A percentile compares a stretch with the other conserved stretches of the same genome.
phyloP scores from a whole-genome alignment of 2,329 filamentous ascomycete species.

The Talaromyces sp. region DNA sequence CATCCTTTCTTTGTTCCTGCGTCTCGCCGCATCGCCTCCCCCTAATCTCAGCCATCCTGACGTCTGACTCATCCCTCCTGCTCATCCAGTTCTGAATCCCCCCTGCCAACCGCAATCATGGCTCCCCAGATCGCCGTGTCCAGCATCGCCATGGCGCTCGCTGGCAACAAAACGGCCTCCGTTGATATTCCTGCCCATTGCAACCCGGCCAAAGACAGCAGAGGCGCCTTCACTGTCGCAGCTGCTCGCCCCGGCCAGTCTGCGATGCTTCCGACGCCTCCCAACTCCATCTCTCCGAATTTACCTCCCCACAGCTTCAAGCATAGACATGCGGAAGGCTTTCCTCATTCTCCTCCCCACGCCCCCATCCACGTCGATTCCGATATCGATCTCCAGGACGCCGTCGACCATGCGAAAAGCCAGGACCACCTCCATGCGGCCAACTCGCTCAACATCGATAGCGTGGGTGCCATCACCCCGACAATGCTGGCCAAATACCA shows the following conservation, averaged over 20 bases:
- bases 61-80: conserved; percentile 8
- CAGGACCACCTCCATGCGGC: conserved; percentile 29
- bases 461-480: conserved; percentile 76
- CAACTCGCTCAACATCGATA: conserved; percentile 55
- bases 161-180: conserved; percentile 46
- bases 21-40: background rate
- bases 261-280: conserved; percentile 71
- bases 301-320: conserved; percentile 76
- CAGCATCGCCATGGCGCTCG: conserved; percentile 46
- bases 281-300: conserved; percentile 88
- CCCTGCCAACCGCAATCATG: conserved; percentile 29
- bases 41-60: conserved; percentile 6
- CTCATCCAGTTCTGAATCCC: background rate
- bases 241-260: conserved; percentile 28
- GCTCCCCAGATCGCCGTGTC: conserved; percentile 37
- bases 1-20: conserved; percentile 1
- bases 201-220: conserved; percentile 24
- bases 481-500: conserved; percentile 82
- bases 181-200: conserved; percentile 45
- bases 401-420: conserved; percentile 46
- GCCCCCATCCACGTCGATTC: conserved; percentile 62
- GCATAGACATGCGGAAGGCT: conserved; percentile 23
- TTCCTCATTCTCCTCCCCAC: conserved; percentile 37
- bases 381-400: conserved; percentile 78
- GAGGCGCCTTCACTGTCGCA: conserved; percentile 30